phyloP scores from a whole-genome alignment of 768 basidiomycete species.

The Termitomyces sp. region DNA sequence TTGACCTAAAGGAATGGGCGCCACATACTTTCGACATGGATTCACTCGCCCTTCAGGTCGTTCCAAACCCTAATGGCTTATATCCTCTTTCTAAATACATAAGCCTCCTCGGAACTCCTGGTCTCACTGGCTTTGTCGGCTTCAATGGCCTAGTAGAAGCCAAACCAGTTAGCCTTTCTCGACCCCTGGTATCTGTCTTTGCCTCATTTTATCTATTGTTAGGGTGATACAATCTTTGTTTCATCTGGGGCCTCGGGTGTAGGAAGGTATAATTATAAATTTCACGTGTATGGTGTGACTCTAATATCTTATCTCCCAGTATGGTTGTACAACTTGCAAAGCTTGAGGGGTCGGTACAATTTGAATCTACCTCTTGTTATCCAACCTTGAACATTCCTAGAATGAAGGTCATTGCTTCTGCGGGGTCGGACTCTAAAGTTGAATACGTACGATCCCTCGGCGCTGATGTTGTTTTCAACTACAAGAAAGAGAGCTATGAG shows the following conservation, averaged over 20 bases:
- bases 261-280: conserved; percentile 21
- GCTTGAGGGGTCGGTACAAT: conserved; percentile 23
- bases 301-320: conserved; percentile 11
- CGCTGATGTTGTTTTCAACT: conserved; percentile 62
- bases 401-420: conserved; percentile 58
- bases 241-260: conserved; percentile 28
- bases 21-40: conserved; percentile 17
- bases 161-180: conserved; percentile 26
- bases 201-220: background rate
- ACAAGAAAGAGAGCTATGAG: conserved; percentile 46
- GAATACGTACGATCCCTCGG: conserved; percentile 48
- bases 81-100: conserved; percentile 1
- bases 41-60: conserved; percentile 16
- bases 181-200: background rate
- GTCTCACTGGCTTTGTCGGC: conserved; percentile 29
- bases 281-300: background rate
- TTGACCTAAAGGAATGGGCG: conserved; percentile 12
- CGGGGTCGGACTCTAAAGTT: conserved; percentile 62
- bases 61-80: conserved; percentile 4
- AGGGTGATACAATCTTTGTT: conserved; percentile 28
- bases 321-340: conserved; percentile 38
- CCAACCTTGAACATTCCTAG: background rate
- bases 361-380: background rate
- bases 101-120: conserved; percentile 16
- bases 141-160: conserved; percentile 28